These are phyloP conservation scores for Coniochaeta prunicola DNA, from an alignment of 2,329 filamentous ascomycete genomes.

Conservation along the genomic window DNA sequence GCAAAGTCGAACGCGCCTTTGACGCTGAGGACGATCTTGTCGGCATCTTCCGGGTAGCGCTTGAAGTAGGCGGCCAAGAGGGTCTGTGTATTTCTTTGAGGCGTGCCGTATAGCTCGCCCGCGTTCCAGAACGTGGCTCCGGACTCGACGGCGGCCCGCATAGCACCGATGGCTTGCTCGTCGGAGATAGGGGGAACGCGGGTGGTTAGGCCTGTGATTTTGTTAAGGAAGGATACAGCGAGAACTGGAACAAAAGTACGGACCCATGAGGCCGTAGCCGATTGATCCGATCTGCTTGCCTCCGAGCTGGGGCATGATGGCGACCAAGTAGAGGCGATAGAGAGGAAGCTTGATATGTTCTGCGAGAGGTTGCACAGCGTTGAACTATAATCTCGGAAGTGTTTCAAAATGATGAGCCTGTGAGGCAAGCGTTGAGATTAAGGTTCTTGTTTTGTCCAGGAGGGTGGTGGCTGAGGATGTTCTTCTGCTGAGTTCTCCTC, in stretches of 20 bases:
- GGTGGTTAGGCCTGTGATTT: slow-evolving; percentile 1
- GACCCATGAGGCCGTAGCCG: slow-evolving; percentile 49
- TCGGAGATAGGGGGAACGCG: slow-evolving; percentile 13
- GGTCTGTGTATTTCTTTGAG: slow-evolving; percentile 39
- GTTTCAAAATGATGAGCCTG: too few species aligned
- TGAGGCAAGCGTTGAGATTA: too few species aligned
- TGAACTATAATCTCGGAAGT: too few species aligned
- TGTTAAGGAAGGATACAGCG: slow-evolving; percentile 26
- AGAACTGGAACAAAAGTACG: too few species aligned
- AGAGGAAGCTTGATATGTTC: neutral
- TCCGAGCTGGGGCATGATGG: slow-evolving; percentile 5
- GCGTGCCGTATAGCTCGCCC: slow-evolving; percentile 39
- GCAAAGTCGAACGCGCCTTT: slow-evolving; percentile 38
- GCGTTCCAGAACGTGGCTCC: slow-evolving; percentile 15
- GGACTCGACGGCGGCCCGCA: slow-evolving; percentile 31
- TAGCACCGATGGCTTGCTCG: slow-evolving; percentile 32
- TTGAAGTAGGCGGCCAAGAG: slow-evolving; percentile 46
- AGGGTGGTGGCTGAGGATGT: too few species aligned
- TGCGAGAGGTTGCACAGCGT: neutral
- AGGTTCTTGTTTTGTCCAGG: too few species aligned
- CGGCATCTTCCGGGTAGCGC: slow-evolving; percentile 44
- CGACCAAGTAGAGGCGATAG: neutral
- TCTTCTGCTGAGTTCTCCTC: too few species aligned
- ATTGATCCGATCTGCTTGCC: slow-evolving; percentile 36
- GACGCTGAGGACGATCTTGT: slow-evolving; percentile 44